Conservation (phyloP, 2,329 filamentous ascomycete species). For the Fusarium veterinarium region DNA sequence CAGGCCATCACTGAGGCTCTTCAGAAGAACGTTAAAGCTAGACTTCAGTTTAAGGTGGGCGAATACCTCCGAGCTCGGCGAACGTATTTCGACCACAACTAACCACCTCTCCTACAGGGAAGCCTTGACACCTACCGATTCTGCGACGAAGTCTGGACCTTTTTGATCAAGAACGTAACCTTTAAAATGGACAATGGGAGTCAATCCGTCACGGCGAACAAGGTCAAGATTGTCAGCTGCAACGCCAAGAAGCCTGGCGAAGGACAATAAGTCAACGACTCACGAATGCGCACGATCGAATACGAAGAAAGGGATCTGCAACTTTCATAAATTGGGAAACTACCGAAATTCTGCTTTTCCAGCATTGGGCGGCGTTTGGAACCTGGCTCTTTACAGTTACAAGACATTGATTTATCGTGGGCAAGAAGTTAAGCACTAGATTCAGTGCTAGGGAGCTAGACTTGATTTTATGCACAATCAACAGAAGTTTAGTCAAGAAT, state of each 20-base stretch:
- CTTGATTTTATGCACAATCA: neutral
- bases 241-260: constrained; percentile 80
- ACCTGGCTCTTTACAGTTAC: constrained; percentile 7
- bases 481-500: constrained; percentile 11
- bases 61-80: neutral
- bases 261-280: constrained; percentile 32
- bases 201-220: constrained; percentile 81
- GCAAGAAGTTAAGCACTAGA: neutral
- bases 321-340: constrained; percentile 34
- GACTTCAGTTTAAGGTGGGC: constrained; percentile 91
- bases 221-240: constrained; percentile 98
- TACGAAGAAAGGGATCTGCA: neutral
- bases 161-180: constrained; percentile 97
- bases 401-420: constrained; percentile 13
- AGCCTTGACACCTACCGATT: constrained; percentile 98
- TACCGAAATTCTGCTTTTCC: constrained; percentile 24
- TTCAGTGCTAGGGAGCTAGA: neutral
- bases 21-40: constrained; percentile 90
- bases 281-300: neutral
- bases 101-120: constrained; percentile 68
- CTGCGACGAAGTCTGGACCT: constrained; percentile 99
- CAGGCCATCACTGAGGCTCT: constrained; percentile 91
- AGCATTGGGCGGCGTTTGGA: constrained; percentile 45
- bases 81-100: neutral
- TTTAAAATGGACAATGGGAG: constrained; percentile 93